These are phyloP conservation scores for Suillus ampliporus DNA, from an alignment of 768 basidiomycete genomes.

Conservation along the genomic window DNA sequence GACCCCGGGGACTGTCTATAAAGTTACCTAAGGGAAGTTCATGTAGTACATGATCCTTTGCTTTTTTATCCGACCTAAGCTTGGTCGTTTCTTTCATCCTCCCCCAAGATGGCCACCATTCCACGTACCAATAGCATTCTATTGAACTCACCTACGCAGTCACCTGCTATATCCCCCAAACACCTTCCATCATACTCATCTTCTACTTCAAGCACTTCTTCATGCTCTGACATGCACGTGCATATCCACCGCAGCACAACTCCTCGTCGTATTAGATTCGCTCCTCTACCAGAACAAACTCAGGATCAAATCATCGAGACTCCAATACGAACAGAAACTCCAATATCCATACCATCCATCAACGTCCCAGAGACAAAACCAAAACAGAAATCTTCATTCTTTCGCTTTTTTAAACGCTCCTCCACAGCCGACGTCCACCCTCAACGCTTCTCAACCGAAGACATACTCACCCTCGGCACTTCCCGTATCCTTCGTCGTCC, in stretches of 20 bases:
- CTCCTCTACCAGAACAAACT: conserved; percentile 71
- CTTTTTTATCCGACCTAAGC: background rate
- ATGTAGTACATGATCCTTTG: too few relatives aligned
- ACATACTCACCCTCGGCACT: conserved; percentile 35
- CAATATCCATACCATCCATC: background rate
- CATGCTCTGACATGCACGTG: background rate
- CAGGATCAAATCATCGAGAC: conserved; percentile 48
- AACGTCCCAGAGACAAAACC: background rate
- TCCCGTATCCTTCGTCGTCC: conserved; percentile 33
- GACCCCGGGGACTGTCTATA: too few relatives aligned
- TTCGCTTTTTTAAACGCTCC: conserved; percentile 1
- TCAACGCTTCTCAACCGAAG: conserved; percentile 25
- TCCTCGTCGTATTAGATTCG: conserved; percentile 68
- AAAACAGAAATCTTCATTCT: background rate
- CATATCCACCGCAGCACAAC: background rate
- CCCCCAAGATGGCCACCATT: background rate
- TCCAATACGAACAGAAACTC: conserved; percentile 7
- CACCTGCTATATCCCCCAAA: background rate
- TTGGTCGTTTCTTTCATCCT: background rate
- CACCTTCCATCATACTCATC: conserved; percentile 14
- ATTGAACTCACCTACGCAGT: background rate
- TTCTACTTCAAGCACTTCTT: background rate
- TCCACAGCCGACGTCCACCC: background rate
- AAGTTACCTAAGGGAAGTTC: too few relatives aligned
- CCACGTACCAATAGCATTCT: background rate